phyloP scores from a whole-genome alignment of 768 basidiomycete genomes.

The Suillus americanus region DNA sequence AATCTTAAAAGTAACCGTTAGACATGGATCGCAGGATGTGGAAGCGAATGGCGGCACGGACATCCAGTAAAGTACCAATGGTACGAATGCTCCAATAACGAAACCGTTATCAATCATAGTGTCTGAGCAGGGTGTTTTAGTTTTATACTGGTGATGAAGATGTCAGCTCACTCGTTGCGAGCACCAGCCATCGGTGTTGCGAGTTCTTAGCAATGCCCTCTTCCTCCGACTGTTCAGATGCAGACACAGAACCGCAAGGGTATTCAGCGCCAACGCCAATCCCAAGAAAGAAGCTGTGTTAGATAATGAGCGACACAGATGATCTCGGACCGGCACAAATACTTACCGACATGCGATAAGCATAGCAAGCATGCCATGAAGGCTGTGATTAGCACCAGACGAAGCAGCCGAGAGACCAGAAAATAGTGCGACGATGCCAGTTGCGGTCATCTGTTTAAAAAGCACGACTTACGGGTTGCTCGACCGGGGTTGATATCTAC shows the following conservation, averaged over 20 bases:
- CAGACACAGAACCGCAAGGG: slow-evolving; percentile 87
- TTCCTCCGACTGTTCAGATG: slow-evolving; percentile 89
- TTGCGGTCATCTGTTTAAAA: slow-evolving; percentile 65
- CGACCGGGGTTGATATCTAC: slow-evolving; percentile 10
- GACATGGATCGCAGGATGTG: background rate
- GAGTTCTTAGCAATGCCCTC: slow-evolving; percentile 72
- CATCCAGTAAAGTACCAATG: slow-evolving; percentile 89
- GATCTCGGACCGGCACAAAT: background rate
- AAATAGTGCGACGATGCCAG: slow-evolving; percentile 83
- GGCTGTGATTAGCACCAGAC: slow-evolving; percentile 69
- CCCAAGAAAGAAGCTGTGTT: slow-evolving; percentile 75
- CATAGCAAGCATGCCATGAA: slow-evolving; percentile 74
- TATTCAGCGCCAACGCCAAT: slow-evolving; percentile 90
- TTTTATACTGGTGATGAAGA: slow-evolving; percentile 2
- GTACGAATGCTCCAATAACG: slow-evolving; percentile 77
- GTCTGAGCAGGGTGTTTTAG: slow-evolving; percentile 41
- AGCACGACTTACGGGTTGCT: slow-evolving; percentile 15
- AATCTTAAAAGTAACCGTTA: slow-evolving; percentile 44
- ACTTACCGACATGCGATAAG: slow-evolving; percentile 73
- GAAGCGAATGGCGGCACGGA: slow-evolving; percentile 33
- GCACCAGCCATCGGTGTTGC: slow-evolving; percentile 84
- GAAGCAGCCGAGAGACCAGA: slow-evolving; percentile 82
- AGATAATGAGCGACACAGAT: background rate
- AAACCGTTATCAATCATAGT: slow-evolving; percentile 87
- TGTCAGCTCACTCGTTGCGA: slow-evolving; percentile 74